Base-by-base conservation (phyloP, 768 basidiomycete species). In the Boletus barrowsii region DNA sequence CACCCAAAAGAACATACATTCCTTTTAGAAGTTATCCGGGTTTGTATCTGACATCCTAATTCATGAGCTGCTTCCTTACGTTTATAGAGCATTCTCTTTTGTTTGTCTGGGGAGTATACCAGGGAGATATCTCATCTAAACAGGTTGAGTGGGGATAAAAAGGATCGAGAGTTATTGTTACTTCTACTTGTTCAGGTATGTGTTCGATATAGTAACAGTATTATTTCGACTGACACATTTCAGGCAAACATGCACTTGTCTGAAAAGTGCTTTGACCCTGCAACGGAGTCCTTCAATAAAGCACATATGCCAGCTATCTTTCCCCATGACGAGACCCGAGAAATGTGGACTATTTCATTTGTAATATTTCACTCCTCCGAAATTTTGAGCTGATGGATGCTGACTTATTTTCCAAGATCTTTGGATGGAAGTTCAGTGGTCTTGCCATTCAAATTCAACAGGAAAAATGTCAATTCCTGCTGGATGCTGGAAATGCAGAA, bases 361-460 rank as follows among this genome's bases (percentile, higher is more conserved):
- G 60, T 62, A 53, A 42, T 33, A 35, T 49, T 10, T 29, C 56
- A 24, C 9, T 20, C 14, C 11, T 3, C 20, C 5, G 4, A 14
- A 33, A 7, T 4, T 32, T 18, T 6, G 5, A 1, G 13, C 18
- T 22, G 22, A 42, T 5, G 5, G n/a, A 20, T 14, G 15, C 47
- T 61, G 20, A 62, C 29, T 14, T 32, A 5, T 0, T 10, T 10
- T 26, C 4, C n/a, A 51, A 62, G 61, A 47, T 62, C 11, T 62
- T 62, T 32, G 61, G 61, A 20, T 62, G 61, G 61, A 62, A 62
- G 10, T 62, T 62, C n/a, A 62, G 47, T 47, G 60, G 56, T 14
- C 53, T 62, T 15, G 47, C 44, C 3, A 45, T 62, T 39, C 51
- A 55, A 37, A 55, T 62, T 11, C 61, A 62, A 18, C 56, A 62